Percentiles rank a stretch among this genome's conserved stretches.
phyloP scores from a whole-genome alignment of 2,329 filamentous ascomycete genomes.

The Hymenoscyphus linearis region DNA sequence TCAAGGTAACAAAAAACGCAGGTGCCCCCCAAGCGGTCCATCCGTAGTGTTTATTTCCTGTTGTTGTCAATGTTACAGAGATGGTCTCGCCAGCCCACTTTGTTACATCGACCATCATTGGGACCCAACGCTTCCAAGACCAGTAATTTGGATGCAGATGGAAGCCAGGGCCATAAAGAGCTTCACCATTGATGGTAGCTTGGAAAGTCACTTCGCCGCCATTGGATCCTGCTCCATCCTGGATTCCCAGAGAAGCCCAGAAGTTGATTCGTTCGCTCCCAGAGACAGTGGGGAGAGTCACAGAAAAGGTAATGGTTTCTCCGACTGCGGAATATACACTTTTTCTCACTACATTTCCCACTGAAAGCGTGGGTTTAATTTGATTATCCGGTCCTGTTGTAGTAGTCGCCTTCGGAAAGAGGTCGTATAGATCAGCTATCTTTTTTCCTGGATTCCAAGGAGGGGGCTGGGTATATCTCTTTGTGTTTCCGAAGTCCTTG shows the following conservation, averaged over 20 bases:
- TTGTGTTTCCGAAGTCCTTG: slow-evolving; percentile 8
- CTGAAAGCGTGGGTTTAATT: slow-evolving; percentile 10
- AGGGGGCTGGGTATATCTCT: slow-evolving; percentile 11
- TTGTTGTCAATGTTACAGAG: slow-evolving; percentile 10
- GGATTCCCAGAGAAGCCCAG: slow-evolving; percentile 17
- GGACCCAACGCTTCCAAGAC: slow-evolving; percentile 16
- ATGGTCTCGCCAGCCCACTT: slow-evolving; percentile 13
- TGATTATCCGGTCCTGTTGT: slow-evolving; percentile 13
- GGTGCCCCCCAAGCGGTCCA: slow-evolving; percentile 18
- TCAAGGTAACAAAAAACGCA: slow-evolving; percentile 7
- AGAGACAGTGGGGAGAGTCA: slow-evolving; percentile 9
- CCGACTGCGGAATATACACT: slow-evolving; percentile 14
- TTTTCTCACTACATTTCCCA: slow-evolving; percentile 13
- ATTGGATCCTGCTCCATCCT: slow-evolving; percentile 12
- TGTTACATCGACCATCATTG: slow-evolving; percentile 15
- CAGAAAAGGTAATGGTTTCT: slow-evolving; percentile 9
- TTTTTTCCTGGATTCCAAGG: slow-evolving; percentile 14
- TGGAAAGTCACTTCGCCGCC: slow-evolving; percentile 16
- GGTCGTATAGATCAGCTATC: slow-evolving; percentile 14
- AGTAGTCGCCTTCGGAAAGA: slow-evolving; percentile 7
- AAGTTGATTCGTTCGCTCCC: slow-evolving; percentile 13
- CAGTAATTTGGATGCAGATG: slow-evolving; percentile 13
- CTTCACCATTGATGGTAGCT: slow-evolving; percentile 9
- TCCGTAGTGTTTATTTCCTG: slow-evolving; percentile 9
- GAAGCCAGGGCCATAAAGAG: slow-evolving; percentile 11